phyloP scores from a whole-genome alignment of 169 alveolate genomes.

The Eimeria maxima region DNA sequence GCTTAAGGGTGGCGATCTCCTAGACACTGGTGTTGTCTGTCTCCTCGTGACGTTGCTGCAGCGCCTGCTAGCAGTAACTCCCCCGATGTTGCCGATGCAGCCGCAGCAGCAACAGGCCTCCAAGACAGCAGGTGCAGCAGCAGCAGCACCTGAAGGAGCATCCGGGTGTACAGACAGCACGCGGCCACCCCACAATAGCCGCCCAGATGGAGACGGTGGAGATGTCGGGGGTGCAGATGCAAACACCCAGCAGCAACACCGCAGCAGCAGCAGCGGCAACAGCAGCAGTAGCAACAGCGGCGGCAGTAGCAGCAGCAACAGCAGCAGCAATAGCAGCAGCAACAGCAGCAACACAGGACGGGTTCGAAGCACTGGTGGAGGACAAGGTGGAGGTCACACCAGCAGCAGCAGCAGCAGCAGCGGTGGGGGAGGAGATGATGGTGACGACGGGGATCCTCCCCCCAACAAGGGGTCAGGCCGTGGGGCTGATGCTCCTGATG shows the following conservation, averaged over 20 bases:
- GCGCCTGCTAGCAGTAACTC: slow-evolving; percentile 45
- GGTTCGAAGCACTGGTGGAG: slow-evolving; percentile 1
- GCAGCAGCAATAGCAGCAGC: slow-evolving; percentile 28
- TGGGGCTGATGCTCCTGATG: not conserved
- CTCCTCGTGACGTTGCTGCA: slow-evolving; percentile 16
- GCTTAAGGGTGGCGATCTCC: not conserved
- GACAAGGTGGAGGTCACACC: not conserved
- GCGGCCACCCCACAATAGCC: not conserved
- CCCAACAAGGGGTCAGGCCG: slow-evolving; percentile 16
- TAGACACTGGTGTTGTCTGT: slow-evolving; percentile 12
- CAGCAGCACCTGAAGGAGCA: not conserved
- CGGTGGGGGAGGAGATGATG: slow-evolving; percentile 34
- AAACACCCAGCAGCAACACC: not conserved
- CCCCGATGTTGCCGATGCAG: not conserved
- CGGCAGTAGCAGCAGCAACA: not conserved
- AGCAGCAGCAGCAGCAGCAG: slow-evolving; percentile 9
- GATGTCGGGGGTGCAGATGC: slow-evolving; percentile 16
- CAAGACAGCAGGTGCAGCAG: slow-evolving; percentile 1
- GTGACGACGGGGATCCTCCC: slow-evolving; percentile 28
- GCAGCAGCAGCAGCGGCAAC: slow-evolving; percentile 64
- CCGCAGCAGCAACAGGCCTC: not conserved
- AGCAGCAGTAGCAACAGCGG: not conserved
- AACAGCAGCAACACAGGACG: slow-evolving; percentile 40
- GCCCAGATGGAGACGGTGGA: slow-evolving; percentile 64
- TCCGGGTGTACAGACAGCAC: slow-evolving; percentile 60